These are phyloP conservation scores for Achaetomium macrosporum DNA, from an alignment of 2,329 filamentous ascomycete species.

Conservation along the genomic window DNA sequence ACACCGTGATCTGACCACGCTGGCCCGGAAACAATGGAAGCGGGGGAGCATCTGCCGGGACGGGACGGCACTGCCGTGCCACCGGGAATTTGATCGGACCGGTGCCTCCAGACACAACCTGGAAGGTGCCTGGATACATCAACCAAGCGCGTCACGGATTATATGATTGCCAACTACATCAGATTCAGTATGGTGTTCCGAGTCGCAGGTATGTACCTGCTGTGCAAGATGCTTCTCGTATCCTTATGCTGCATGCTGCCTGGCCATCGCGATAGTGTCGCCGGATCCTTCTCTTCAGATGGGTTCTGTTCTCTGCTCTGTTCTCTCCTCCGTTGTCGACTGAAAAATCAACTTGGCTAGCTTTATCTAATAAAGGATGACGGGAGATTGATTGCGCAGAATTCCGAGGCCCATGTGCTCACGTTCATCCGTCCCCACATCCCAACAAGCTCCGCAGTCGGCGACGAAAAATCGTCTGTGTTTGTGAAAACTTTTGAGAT, in stretches of 20 bases:
- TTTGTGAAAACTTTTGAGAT: background rate
- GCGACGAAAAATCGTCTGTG: background rate
- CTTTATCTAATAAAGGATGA: background rate
- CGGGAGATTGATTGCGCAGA: no score
- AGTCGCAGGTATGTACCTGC: background rate
- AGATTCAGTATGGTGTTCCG: background rate
- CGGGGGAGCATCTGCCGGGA: conserved; percentile 4
- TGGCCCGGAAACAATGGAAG: background rate
- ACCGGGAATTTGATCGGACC: conserved; percentile 8
- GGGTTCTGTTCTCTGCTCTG: no score
- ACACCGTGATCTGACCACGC: background rate
- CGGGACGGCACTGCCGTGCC: conserved; percentile 12
- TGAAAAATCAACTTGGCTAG: no score
- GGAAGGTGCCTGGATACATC: no score
- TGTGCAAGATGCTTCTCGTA: background rate
- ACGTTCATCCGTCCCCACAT: background rate
- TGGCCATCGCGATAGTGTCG: background rate
- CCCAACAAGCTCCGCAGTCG: background rate
- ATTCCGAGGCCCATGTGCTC: no score
- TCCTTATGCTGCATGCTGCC: background rate
- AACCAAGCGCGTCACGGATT: background rate
- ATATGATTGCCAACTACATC: background rate
- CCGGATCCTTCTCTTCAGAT: no score
- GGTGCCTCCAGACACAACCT: background rate
- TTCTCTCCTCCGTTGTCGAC: no score